These are phyloP conservation scores for Lachancea meyersii DNA, from an alignment of 805 yeast species.

Conservation along the genomic window DNA sequence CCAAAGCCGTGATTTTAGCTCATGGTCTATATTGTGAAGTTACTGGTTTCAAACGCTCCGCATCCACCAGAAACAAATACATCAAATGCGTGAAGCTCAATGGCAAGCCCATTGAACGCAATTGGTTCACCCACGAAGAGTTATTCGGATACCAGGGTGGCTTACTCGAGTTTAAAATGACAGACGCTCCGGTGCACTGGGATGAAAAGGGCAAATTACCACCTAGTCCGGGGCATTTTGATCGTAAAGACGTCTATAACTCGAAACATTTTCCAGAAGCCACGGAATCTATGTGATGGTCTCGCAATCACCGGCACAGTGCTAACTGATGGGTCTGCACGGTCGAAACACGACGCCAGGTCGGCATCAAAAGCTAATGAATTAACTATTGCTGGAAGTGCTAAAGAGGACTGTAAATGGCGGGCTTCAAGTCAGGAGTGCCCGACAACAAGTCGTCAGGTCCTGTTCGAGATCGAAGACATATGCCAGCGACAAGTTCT, in stretches of 20 bases:
- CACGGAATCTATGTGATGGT: no score
- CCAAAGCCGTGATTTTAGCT: constrained; percentile 23
- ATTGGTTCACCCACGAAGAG: constrained; percentile 33
- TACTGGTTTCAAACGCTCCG: background rate
- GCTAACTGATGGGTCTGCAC: no score
- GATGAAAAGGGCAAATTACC: constrained; percentile 25
- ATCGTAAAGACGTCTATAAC: background rate
- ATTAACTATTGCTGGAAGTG: no score
- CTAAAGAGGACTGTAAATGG: no score
- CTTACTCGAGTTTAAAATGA: constrained; percentile 17
- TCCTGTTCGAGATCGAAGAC: no score
- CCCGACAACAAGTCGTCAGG: no score
- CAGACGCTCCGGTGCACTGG: constrained; percentile 20
- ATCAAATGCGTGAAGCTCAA: constrained; percentile 30
- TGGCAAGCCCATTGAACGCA: constrained; percentile 26
- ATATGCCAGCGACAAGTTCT: no score
- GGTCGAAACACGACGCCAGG: no score
- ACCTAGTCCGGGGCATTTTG: constrained; percentile 24
- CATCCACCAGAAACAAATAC: constrained; percentile 19
- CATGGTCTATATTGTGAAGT: constrained; percentile 17
- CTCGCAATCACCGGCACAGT: no score
- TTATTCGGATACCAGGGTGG: constrained; percentile 29
- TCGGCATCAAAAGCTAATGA: no score
- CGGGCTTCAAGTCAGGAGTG: no score
- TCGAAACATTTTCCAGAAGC: no score